These are phyloP conservation scores for Echium plantagineum DNA, from an alignment of 257 asterid species.

Conservation along the genomic window DNA sequence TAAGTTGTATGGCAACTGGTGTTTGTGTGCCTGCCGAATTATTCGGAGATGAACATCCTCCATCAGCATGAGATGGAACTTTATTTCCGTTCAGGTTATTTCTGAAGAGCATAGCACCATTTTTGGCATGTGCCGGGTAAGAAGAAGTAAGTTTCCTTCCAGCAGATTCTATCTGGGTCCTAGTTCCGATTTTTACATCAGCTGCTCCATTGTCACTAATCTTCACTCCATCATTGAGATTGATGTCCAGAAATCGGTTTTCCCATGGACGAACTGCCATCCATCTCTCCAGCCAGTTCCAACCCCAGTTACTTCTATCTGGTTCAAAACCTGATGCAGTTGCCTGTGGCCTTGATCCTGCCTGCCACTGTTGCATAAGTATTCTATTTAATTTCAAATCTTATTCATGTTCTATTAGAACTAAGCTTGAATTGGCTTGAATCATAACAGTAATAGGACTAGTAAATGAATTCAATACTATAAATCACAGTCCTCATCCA, in stretches of 20 bases:
- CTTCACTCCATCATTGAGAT: conserved; percentile 58
- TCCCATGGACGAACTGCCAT: conserved; percentile 99
- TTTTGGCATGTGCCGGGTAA: conserved; percentile 34
- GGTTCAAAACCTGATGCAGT: conserved; percentile 60
- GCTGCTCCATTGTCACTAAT: conserved; percentile 40
- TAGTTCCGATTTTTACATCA: conserved; percentile 32
- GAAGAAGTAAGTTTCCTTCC: conserved; percentile 39
- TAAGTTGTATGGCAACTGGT: conserved; percentile 17
- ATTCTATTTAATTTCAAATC: not conserved
- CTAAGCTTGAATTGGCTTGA: too few species aligned
- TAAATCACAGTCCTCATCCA: too few species aligned
- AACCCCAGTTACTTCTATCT: conserved; percentile 89
- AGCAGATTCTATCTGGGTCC: conserved; percentile 26
- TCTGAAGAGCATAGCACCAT: conserved; percentile 36
- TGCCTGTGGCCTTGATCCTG: conserved; percentile 69
- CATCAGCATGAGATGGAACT: conserved; percentile 51
- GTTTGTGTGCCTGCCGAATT: conserved; percentile 43
- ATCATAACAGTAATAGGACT: too few species aligned
- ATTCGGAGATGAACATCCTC: conserved; percentile 51
- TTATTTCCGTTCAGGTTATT: conserved; percentile 45
- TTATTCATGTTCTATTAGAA: not conserved
- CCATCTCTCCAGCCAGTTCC: conserved; percentile 99
- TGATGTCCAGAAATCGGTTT: conserved; percentile 74
- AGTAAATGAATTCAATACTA: too few species aligned
- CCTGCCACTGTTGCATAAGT: conserved; percentile 81